Percentiles rank a stretch among this genome's conserved stretches.
Evolutionary conservation across 78 protist genomes (phyloP).

Genomic region (Diacronema lutheri): DNA sequence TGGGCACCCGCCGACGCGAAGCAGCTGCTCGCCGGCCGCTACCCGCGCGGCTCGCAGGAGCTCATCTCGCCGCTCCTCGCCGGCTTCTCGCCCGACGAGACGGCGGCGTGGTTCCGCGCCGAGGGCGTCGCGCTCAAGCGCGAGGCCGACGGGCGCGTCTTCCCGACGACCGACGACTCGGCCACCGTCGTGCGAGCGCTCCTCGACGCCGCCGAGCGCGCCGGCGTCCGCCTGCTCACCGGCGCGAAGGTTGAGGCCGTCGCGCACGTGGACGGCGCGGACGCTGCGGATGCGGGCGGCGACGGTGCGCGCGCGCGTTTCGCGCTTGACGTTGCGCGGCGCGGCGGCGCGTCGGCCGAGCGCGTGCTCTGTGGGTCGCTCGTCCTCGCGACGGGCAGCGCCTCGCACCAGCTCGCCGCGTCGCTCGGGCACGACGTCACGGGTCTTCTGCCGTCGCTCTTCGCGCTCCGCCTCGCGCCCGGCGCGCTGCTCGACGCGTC

Average conservation of each 20-base stretch:
- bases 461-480: not conserved
- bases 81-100: not conserved
- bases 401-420: not conserved
- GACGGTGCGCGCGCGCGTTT: too few relatives aligned
- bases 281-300: too few relatives aligned
- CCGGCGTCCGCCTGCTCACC: not conserved
- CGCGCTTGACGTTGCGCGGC: not conserved
- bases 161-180: not conserved
- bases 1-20: not conserved
- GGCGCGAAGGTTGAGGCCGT: not conserved
- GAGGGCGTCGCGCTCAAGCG: not conserved
- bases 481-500: not conserved
- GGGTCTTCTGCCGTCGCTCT: not conserved
- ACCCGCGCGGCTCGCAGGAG: not conserved
- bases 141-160: conserved; percentile 19
- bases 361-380: not conserved
- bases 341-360: not conserved
- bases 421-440: not conserved
- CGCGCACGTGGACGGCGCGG: not conserved
- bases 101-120: not conserved
- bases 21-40: not conserved
- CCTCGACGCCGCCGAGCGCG: not conserved
- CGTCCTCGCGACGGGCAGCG: not conserved
- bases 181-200: not conserved
- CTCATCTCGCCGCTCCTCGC: not conserved